Evolutionary conservation across 441 rosid genomes (phyloP), one percentile per base, ranked within the genome.

Genomic region (Jatropha podagrica): DNA sequence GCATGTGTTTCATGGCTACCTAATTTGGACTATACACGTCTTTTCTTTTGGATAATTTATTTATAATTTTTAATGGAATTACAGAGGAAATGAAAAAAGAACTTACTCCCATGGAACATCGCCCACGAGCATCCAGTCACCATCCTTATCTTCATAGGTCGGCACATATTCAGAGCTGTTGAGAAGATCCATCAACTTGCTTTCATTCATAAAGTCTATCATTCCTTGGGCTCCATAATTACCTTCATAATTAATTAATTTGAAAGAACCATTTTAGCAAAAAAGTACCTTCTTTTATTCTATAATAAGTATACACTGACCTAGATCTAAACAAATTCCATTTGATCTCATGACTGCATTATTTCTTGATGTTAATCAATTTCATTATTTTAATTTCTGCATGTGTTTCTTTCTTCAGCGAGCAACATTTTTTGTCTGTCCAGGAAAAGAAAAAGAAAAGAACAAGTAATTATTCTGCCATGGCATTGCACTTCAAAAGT

Each of bases 61-160:
- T 63, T 18, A 27, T 63, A 44, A 23, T 38, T 23, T 18, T 18
- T 55, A n/a, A 5, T 40, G 52, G 71, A 64, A 52, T 61, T 77
- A 20, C 41, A 37, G 32, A 41, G 42, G 38, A 48, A 51, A 17
- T 15, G 3, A 61, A 12, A 37, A 42, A 73, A 56, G 71, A 81
- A 88, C 97, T 80, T 84, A 94, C 98, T 85, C 89, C 98, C 98
- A 94, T 68, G 97, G 98, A 82, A 94, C 98, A 87, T 94, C 98
- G 8, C 98, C 98, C 60, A 93, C 98, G 74, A 93, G 92, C 98
- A 93, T 93, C 98, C 97, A 93, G 78, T 94, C 98, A 0, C 97
- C 97, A 74, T 92, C 98, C 87, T 91, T 94, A 75, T 94, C 98
- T 80, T 92, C 98, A 75, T 94, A 94, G 81, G 91, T 85, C 55